Percentiles rank a stretch among this genome's conserved stretches.
Conservation (phyloP, 1,284 basidiomycete genomes). For the Crocinoboletus sp. region DNA sequence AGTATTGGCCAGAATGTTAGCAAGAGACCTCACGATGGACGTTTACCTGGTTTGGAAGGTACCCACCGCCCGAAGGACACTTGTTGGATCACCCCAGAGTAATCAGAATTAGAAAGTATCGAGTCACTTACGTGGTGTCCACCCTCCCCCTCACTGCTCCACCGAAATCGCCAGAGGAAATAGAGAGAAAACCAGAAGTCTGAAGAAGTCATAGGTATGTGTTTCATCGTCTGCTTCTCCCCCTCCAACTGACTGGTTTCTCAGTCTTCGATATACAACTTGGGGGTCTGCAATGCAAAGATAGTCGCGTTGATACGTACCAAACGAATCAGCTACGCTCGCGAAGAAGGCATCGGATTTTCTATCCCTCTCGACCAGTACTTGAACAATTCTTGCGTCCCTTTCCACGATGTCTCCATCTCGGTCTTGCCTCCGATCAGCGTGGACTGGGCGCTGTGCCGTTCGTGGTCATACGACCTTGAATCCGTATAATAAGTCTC, state of each 20-base stretch:
- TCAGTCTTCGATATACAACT: not conserved
- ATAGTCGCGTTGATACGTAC: conserved; percentile 26
- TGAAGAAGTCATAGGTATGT: no score
- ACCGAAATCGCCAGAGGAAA: not conserved
- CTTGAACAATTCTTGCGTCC: conserved; percentile 28
- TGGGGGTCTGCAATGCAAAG: conserved; percentile 14
- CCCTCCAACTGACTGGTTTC: not conserved
- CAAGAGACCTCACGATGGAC: not conserved
- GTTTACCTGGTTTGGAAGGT: no score
- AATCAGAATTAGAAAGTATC: not conserved
- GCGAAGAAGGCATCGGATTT: conserved; percentile 20
- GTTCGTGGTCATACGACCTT: not conserved
- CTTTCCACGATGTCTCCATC: not conserved
- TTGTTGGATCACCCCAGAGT: not conserved
- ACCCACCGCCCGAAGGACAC: not conserved
- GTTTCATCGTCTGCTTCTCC: no score
- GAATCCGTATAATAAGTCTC: not conserved
- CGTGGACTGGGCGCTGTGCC: not conserved
- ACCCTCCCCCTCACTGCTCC: no score
- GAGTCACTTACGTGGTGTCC: not conserved
- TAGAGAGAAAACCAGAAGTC: not conserved
- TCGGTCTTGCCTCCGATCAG: not conserved
- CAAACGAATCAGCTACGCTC: conserved; percentile 1
- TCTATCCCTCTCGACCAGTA: conserved; percentile 12
- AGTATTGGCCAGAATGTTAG: no score